Evolutionary conservation across 345 rosid species (phyloP), one percentile per base, ranked within the genome.

Genomic region (Boechera divaricarpa): DNA sequence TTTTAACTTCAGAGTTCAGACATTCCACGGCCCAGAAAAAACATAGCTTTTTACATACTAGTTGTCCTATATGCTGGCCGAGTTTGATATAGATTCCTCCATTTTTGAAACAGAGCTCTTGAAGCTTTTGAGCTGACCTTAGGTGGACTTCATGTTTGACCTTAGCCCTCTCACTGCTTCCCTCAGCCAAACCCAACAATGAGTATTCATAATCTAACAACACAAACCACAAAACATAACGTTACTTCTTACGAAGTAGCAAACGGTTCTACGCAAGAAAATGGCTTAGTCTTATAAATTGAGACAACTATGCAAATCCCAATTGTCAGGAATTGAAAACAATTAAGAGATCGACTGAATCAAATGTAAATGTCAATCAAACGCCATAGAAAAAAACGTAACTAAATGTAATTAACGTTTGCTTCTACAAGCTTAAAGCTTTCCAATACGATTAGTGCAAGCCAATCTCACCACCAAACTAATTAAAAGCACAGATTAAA

Each of bases 71-170:
- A 77, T 91, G 96, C 83, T 95, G 97, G 28, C 99, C 97, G n/a
- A 92, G 96, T 86, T 95, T 92, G 73, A 92, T 91, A 79, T 92
- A 91, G 64, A 95, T 86, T 72, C 98, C 99, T 77, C 97, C 98
- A 80, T 95, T 92, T 80, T 63, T 87, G 76, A 92, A 95, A 84
- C 96, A 96, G 13, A 91, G 85, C 53, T 93, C 94, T 79, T 89
- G 96, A 77, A 93, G 98, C 88, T 92, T 93, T 5, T 44, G 83
- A 0, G 99, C 98, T 7, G 98, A 95, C 78, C 98, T 86, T 57
- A 89, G 84, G 78, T 95, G 98, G 79, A 96, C 99, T 83, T 93
- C 96, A 70, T 91, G 96, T 75, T 90, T 91, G 44, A 83, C 83
- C 74, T 73, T 87, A 33, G 42, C 77, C 75, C 87, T 86, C 87